Conservation (phyloP, 176 grass and related monocot species). For the Themeda triandra region DNA sequence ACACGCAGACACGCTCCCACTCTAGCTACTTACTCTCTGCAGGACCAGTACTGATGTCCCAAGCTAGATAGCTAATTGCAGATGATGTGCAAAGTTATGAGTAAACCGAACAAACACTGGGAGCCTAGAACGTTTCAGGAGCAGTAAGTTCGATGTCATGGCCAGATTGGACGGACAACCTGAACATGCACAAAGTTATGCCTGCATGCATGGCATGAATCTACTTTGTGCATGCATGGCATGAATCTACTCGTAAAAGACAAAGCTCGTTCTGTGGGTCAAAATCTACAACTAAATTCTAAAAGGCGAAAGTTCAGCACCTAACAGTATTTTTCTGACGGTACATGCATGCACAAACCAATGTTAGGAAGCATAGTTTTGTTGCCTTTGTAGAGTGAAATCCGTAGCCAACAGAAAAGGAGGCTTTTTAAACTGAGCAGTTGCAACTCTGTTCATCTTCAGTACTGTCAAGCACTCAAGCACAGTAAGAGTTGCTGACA, state of each 20-base stretch:
- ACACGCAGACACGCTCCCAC: too few relatives aligned
- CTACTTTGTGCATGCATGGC: too few relatives aligned
- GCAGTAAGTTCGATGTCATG: not conserved
- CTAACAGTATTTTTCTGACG: too few relatives aligned
- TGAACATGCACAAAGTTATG: too few relatives aligned
- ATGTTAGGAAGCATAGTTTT: not conserved
- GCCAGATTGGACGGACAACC: not conserved
- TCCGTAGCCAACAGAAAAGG: not conserved
- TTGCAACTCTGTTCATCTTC: not conserved
- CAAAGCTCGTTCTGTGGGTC: not conserved
- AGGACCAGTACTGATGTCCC: too few relatives aligned
- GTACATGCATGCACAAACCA: not conserved
- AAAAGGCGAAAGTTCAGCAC: not conserved
- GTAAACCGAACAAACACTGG: too few relatives aligned
- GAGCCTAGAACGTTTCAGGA: too few relatives aligned
- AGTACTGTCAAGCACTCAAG: not conserved
- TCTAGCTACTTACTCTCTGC: too few relatives aligned
- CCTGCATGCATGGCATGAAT: too few relatives aligned
- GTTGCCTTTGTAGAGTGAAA: not conserved
- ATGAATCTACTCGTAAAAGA: not conserved
- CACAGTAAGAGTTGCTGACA: not conserved
- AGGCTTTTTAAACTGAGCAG: slow-evolving; percentile 6
- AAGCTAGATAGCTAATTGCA: too few relatives aligned
- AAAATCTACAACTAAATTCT: not conserved
- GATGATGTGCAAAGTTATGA: too few relatives aligned